Evolutionary conservation across 495 filamentous ascomycete species (phyloP), one percentile per base, ranked within the genome.

Genomic region (Hypoxylon perforatum): DNA sequence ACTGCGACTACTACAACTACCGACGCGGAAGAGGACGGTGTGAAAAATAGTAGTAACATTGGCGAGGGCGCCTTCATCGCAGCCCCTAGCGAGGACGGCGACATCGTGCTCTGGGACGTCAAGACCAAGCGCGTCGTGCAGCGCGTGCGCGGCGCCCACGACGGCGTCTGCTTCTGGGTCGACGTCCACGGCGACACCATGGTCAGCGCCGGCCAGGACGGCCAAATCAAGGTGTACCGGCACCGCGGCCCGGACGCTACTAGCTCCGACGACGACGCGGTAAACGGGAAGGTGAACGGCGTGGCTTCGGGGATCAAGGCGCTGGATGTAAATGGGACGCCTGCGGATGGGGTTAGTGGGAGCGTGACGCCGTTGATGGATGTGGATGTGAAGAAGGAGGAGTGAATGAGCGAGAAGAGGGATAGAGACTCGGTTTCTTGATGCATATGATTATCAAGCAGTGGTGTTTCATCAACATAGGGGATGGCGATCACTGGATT

Each of bases 101-200:
- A 87, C 18, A 86, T 97, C 15, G 78, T 96, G 17, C 83, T 95
- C 57, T 99, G 95, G 95, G 94, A 97, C 76, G 91, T 97, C 18
- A 84, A 84, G 45, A 91, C 80, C 66, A 99, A 98, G 79, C 86
- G 90, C 52, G 78, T 96, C 5, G 78, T 97, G 15, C 93, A 97
- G 80, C 79, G 84, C 23, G 75, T 88, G 46, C 74, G 76, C 25
- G 77, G 88, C 14, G 86, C 89, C 11, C 95, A 98, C 73, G 80
- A 87, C 2, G 92, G 90, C 36, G 87, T 89, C n/a, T 94, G 97
- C 15, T 82, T 97, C 54, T 91, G 91, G 67, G 92, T 97, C 28
- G 92, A 97, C 47, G 76, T 82, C 6, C 57, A 76, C 62, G 76
- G 76, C 18, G 67, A 74, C 46, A 75, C 73, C 12, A 81, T 84